Evolutionary conservation across 2,329 filamentous ascomycete species (phyloP).

Genomic region (Delphinella strobiligena): DNA sequence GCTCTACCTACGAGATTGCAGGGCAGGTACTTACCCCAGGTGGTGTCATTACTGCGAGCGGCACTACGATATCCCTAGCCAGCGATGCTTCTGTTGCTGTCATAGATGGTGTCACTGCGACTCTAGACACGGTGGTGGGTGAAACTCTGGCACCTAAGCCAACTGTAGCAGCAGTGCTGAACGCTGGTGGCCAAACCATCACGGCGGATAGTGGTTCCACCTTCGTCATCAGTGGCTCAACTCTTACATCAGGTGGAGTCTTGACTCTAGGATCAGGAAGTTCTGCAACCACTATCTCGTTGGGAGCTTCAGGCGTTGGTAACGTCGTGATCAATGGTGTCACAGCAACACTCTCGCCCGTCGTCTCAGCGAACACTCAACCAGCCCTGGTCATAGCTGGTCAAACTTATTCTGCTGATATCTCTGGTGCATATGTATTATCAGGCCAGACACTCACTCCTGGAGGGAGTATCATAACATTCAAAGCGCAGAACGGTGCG

Average conservation of each 20-base stretch:
- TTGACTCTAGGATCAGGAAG: constrained; percentile 10
- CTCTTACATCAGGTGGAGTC: constrained; percentile 13
- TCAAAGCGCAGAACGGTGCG: constrained; percentile 5
- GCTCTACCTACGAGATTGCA: constrained; percentile 20
- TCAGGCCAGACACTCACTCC: constrained; percentile 17
- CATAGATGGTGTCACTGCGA: constrained; percentile 15
- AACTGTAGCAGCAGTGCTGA: constrained; percentile 4
- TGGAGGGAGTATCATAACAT: constrained; percentile 18
- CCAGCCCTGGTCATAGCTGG: constrained; percentile 20
- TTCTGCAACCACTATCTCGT: constrained; percentile 13
- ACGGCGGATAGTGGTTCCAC: constrained; percentile 6
- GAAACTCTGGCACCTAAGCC: constrained; percentile 10
- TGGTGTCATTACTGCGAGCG: constrained; percentile 12
- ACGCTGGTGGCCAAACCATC: constrained; percentile 2
- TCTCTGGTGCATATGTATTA: constrained; percentile 13
- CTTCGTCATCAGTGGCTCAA: constrained; percentile 16
- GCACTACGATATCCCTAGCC: constrained; percentile 15
- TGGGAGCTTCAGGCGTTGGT: background rate
- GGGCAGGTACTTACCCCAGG: constrained; percentile 16
- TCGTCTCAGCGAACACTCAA: background rate
- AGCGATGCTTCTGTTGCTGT: constrained; percentile 13
- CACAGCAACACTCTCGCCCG: constrained; percentile 9
- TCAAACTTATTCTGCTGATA: constrained; percentile 11
- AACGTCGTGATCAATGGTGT: constrained; percentile 25
- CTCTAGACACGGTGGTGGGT: constrained; percentile 1